These are phyloP conservation scores for Oldenlandia corymbosa DNA, from an alignment of 257 asterid genomes.

Conservation along the genomic window DNA sequence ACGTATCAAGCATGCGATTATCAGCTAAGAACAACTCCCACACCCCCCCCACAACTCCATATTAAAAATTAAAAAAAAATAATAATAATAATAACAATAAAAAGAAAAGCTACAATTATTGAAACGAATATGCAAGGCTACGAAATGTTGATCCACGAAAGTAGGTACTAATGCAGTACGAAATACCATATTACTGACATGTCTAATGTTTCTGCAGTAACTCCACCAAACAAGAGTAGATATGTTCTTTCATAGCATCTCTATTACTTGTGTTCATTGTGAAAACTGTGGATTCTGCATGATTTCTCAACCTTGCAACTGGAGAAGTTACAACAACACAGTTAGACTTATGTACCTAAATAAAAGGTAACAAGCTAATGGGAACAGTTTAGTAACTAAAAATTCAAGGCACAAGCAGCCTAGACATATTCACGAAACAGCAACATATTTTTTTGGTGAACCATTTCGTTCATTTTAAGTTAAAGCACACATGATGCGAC, in stretches of 20 bases:
- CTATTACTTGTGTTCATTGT: slow-evolving; percentile 46
- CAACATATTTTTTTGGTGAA: background rate
- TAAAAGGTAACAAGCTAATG: background rate
- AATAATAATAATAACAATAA: too few relatives aligned
- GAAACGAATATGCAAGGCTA: background rate
- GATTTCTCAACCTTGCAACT: slow-evolving; percentile 77
- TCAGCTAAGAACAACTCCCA: background rate
- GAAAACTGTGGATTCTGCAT: slow-evolving; percentile 55
- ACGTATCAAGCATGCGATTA: background rate
- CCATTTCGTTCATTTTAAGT: background rate
- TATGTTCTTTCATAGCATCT: slow-evolving; percentile 65
- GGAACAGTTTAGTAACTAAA: background rate
- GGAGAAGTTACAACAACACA: slow-evolving; percentile 16
- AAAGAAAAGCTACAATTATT: background rate
- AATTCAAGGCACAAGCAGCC: slow-evolving; percentile 1
- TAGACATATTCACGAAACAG: background rate
- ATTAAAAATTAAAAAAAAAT: too few relatives aligned
- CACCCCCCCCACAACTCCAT: too few relatives aligned
- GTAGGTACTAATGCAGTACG: background rate
- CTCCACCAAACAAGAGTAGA: slow-evolving; percentile 43
- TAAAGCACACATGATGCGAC: background rate
- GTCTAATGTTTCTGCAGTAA: slow-evolving; percentile 39
- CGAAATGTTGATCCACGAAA: background rate
- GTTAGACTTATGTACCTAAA: background rate
- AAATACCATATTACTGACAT: background rate